Percentiles rank a stretch among this genome's conserved stretches.
Evolutionary conservation across 345 rosid genomes (phyloP).

Genomic region (Euphorbia tirucalli): DNA sequence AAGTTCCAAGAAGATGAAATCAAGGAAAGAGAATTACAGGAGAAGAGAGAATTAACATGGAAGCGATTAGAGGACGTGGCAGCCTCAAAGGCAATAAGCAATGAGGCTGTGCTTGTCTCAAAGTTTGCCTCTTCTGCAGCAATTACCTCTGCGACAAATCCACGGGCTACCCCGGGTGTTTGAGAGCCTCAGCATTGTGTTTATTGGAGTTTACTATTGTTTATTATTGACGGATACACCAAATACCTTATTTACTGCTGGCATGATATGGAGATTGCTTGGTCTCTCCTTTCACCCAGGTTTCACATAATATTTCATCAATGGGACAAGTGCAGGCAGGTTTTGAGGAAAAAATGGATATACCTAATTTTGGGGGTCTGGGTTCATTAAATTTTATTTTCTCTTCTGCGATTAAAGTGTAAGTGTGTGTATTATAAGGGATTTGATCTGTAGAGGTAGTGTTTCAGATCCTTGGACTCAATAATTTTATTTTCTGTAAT

Average conservation of each 20-base stretch:
- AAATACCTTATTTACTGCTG: constrained; percentile 2
- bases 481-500: constrained; percentile 28
- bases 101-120: constrained; percentile 54
- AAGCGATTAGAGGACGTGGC: constrained; percentile 66
- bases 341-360: constrained; percentile 14
- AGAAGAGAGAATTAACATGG: constrained; percentile 59
- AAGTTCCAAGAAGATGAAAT: constrained; percentile 55
- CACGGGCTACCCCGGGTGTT: constrained; percentile 35
- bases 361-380: constrained; percentile 14
- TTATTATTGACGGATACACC: constrained; percentile 1
- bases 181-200: constrained; percentile 25
- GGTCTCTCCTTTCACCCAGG: constrained; percentile 10
- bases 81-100: constrained; percentile 50
- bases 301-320: constrained; percentile 7
- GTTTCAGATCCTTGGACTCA: constrained; percentile 21
- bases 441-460: constrained; percentile 33
- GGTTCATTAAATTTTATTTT: constrained; percentile 14
- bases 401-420: constrained; percentile 20
- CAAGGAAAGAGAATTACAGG: constrained; percentile 39
- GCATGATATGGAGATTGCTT: constrained; percentile 17
- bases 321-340: constrained; percentile 10
- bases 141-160: constrained; percentile 37
- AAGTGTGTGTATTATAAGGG: constrained; percentile 42
- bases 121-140: constrained; percentile 50
- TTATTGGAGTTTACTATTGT: constrained; percentile 9